Percentiles rank a stretch among this genome's conserved stretches.
Evolutionary conservation across 2,329 filamentous ascomycete genomes (phyloP).

Genomic region (Pseudogymnoascus sp.): DNA sequence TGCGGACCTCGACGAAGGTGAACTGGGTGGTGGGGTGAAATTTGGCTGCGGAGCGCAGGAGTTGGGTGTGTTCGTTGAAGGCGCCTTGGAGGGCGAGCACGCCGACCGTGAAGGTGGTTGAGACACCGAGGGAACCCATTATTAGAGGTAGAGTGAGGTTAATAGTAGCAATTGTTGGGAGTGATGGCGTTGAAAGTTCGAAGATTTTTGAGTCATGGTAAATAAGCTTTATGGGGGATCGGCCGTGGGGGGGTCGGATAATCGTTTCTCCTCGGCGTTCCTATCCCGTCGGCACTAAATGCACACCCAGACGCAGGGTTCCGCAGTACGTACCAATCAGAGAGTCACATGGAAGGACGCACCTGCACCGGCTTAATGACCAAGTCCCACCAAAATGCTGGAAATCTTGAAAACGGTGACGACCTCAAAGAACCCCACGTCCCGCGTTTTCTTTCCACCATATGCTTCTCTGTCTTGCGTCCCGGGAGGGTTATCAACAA

Average conservation of each 20-base stretch:
- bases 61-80: slow-evolving; percentile 78
- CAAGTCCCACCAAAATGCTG: slow-evolving; percentile 7
- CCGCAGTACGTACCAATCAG: slow-evolving; percentile 7
- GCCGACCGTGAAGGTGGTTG: slow-evolving; percentile 44
- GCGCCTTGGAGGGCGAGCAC: slow-evolving; percentile 81
- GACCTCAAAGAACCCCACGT: background rate
- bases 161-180: background rate
- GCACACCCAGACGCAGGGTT: background rate
- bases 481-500: slow-evolving; percentile 4
- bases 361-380: slow-evolving; percentile 1
- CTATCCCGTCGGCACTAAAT: slow-evolving; percentile 5
- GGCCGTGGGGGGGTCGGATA: background rate
- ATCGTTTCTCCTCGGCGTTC: slow-evolving; percentile 5
- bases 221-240: slow-evolving; percentile 8
- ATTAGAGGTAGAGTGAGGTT: background rate
- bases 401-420: slow-evolving; percentile 8
- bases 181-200: background rate
- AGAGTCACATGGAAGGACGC: background rate
- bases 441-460: background rate
- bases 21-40: slow-evolving; percentile 11
- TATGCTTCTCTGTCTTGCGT: slow-evolving; percentile 5
- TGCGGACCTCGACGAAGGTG: slow-evolving; percentile 60
- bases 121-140: slow-evolving; percentile 16
- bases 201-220: slow-evolving; percentile 6
- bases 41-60: slow-evolving; percentile 58